Evolutionary conservation across 2,329 filamentous ascomycete species (phyloP).

Genomic region (Aspergillus fructus): DNA sequence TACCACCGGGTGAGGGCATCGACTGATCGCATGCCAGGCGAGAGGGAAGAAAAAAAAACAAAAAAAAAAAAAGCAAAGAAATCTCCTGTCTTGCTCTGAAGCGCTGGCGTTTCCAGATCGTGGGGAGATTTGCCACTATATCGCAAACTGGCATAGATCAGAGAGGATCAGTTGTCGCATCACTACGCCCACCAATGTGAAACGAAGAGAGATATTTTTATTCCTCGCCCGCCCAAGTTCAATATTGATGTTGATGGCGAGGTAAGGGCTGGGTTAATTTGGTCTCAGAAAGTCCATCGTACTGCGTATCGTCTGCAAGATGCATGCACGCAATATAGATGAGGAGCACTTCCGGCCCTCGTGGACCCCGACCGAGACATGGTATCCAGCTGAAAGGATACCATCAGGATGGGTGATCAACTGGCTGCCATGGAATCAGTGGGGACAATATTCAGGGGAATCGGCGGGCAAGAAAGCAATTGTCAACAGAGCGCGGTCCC

Average conservation of each 20-base stretch:
- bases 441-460: constrained; percentile 7
- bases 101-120: constrained; percentile 25
- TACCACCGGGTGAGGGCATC: too few species aligned
- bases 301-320: too few species aligned
- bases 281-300: too few species aligned
- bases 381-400: too few species aligned
- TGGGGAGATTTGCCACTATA: constrained; percentile 27
- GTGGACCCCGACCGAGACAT: too few species aligned
- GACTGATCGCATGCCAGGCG: too few species aligned
- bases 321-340: too few species aligned
- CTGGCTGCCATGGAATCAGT: neutral
- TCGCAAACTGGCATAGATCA: constrained; percentile 13
- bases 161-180: constrained; percentile 19
- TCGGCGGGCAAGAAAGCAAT: constrained; percentile 3
- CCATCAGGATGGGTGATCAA: constrained; percentile 5
- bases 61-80: constrained; percentile 7
- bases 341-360: too few species aligned
- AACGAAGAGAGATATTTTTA: constrained; percentile 8
- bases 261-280: too few species aligned
- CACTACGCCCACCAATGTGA: constrained; percentile 10
- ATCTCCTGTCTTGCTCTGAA: constrained; percentile 3
- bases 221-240: constrained; percentile 4
- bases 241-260: too few species aligned
- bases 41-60: too few species aligned
- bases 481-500: neutral